phyloP scores from a whole-genome alignment of 306 rosid species.

The Begonia masoniana region DNA sequence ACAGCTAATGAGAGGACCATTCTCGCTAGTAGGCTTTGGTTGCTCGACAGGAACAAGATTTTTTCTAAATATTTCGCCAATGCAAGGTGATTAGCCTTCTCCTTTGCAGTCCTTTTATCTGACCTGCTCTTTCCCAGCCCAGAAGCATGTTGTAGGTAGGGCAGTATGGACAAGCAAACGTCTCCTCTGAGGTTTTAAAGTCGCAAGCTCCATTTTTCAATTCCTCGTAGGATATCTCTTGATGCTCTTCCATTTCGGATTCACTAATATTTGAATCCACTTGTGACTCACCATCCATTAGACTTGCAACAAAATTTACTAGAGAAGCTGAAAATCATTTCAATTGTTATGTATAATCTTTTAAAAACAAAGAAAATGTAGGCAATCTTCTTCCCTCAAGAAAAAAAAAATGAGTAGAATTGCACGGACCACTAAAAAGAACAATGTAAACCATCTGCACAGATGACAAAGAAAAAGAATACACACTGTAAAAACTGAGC shows the following conservation, averaged over 20 bases:
- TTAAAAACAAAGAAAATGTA: background rate
- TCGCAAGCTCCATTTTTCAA: conserved; percentile 43
- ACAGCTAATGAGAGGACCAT: conserved; percentile 28
- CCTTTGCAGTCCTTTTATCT: conserved; percentile 50
- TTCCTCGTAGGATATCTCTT: conserved; percentile 40
- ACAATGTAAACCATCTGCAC: background rate
- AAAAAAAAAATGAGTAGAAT: background rate
- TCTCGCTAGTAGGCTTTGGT: conserved; percentile 29
- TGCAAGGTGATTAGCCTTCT: conserved; percentile 81
- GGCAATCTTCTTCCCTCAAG: background rate
- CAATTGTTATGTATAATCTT: background rate
- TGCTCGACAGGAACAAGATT: conserved; percentile 26
- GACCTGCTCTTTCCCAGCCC: conserved; percentile 86
- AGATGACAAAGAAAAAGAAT: background rate
- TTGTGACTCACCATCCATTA: conserved; percentile 25
- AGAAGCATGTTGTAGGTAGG: conserved; percentile 73
- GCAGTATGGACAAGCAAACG: conserved; percentile 74
- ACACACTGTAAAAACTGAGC: background rate
- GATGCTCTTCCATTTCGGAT: conserved; percentile 43
- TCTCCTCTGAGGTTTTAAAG: conserved; percentile 40
- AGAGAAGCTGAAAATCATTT: conserved; percentile 12
- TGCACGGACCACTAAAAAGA: background rate
- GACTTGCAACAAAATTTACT: conserved; percentile 25
- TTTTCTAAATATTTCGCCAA: conserved; percentile 52
- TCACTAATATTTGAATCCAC: conserved; percentile 45